Evolutionary conservation across 2,329 filamentous ascomycete species (phyloP), one percentile per base, ranked within the genome.

Genomic region (Herpotrichia juniperi): DNA sequence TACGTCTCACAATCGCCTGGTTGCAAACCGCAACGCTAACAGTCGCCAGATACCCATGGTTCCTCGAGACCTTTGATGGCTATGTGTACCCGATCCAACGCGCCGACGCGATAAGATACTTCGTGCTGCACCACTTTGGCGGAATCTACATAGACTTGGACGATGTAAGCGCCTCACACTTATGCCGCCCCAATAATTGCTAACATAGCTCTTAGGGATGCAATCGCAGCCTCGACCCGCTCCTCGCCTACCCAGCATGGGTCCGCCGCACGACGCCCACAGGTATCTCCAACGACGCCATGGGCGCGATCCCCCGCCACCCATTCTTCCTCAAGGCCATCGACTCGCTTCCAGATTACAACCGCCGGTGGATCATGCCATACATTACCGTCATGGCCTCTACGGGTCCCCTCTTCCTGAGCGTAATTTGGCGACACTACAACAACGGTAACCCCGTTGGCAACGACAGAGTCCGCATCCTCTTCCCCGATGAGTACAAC

Each of bases 141-240:
- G 90, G 90, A 34, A 86, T 91, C 50, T 93, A 93, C 73, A 86
- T 93, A 61, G 90, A 94, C 66, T 76, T 93, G 42, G 90, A 94
- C 72, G 86, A 87, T 72, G 82, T 83, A 72, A 39, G 82, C 59
- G 19, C 37, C 37, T 12, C 37, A 8, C 21, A 8, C 21, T 4
- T 34, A 9, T 43, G 11, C 8, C 14, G 4, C 19, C 25, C 69
- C 10, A 4, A 25, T 2, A 9, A 26, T 17, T 6, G 32, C 26
- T 57, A 39, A 56, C 32, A 44, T 46, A 53, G 30, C 58, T 42
- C 42, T 11, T 43, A 87, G 84, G 87, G 87, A 61, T 91, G 87
- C 77, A 83, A 86, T 61, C 82, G 85, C 52, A 82, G 82, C 44
- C 80, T 90, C 42, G 87, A 90, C 63, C 86, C 87, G 47, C 80